Conservation (phyloP, 2,329 filamentous ascomycete genomes). For the Fusarium sp. region DNA sequence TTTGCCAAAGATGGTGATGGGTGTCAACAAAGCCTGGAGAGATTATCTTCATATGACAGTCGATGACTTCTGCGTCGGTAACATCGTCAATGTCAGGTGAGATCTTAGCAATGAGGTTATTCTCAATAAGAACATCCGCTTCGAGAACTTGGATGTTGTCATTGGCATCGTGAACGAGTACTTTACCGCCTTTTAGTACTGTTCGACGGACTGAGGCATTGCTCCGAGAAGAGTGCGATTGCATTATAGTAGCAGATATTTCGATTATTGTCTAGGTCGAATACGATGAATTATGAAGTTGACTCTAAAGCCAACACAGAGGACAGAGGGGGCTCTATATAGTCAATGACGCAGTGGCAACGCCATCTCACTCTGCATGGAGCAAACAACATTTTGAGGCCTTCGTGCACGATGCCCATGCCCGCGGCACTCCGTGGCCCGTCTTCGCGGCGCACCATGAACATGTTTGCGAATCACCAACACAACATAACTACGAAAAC, state of each 20-base stretch:
- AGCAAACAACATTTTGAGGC: background rate
- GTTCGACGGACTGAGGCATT: background rate
- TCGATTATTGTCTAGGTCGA: too few species aligned
- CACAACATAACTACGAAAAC: too few species aligned
- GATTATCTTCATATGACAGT: slow-evolving; percentile 8
- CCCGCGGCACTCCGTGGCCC: background rate
- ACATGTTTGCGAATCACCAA: too few species aligned
- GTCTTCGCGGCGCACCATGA: background rate
- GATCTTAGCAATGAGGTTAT: slow-evolving; percentile 18
- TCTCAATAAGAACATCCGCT: slow-evolving; percentile 22
- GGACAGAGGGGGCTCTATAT: background rate
- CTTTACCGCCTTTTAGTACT: slow-evolving; percentile 21
- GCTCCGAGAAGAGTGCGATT: background rate
- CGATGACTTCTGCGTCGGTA: background rate
- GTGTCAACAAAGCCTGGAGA: slow-evolving; percentile 25
- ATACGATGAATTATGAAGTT: too few species aligned
- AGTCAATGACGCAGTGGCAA: slow-evolving; percentile 8
- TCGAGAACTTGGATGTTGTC: slow-evolving; percentile 10
- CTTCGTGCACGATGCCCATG: too few species aligned
- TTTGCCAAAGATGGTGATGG: slow-evolving; percentile 28
- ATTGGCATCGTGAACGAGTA: slow-evolving; percentile 22
- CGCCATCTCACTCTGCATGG: background rate
- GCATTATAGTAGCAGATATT: background rate
- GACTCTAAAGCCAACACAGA: accelerated
- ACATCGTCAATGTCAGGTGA: background rate